Evolutionary conservation across 2,329 filamentous ascomycete species (phyloP), one percentile per base, ranked within the genome.

Genomic region (Penicillium sp.): DNA sequence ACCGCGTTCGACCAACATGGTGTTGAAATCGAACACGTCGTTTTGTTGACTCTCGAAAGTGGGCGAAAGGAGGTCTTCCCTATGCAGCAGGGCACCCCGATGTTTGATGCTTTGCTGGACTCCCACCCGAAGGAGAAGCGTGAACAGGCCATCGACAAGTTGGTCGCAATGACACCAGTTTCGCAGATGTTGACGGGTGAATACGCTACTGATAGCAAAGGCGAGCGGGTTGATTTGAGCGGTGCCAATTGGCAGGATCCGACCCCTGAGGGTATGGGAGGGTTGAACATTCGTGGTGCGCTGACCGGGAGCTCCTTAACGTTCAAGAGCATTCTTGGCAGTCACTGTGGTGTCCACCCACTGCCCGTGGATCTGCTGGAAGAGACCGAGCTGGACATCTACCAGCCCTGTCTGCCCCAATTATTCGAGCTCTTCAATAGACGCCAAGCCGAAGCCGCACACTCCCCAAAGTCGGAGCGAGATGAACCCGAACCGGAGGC

Each of bases 51-150:
- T 4, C 54, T 72, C n/a, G 69, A 72, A 53, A 69, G 66, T 45
- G 67, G 66, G 5, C 61, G 69, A 34, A 72, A 71, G 43, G 68
- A 72, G 36, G 56, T 70, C 34, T 71, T 72, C 49, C 69, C 69
- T 1, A 56, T 69, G 45, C 64, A 66, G 43, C 65, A 67, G 42
- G 62, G 61, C 12, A 65, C 61, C 12, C 57, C 57, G 4, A 50
- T 71, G 11, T 66, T 70, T 43, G 57, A 70, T 24, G 52, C 50
- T 13, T 57, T 72, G 18, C 51, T 66, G 25, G 58, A 61, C 8
- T 63, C 64, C 4, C 60, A 67, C 24, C 49, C 52, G 7, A 50
- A 58, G 11, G 36, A 56, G 5, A 42, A 57, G 2, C 46, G 54
- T 5, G 51, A 62, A 5, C 48, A 55, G 18, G 59, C 62, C 9